These are phyloP conservation scores for Ascochyta koolunga DNA, from an alignment of 2,329 filamentous ascomycete genomes.

Conservation along the genomic window DNA sequence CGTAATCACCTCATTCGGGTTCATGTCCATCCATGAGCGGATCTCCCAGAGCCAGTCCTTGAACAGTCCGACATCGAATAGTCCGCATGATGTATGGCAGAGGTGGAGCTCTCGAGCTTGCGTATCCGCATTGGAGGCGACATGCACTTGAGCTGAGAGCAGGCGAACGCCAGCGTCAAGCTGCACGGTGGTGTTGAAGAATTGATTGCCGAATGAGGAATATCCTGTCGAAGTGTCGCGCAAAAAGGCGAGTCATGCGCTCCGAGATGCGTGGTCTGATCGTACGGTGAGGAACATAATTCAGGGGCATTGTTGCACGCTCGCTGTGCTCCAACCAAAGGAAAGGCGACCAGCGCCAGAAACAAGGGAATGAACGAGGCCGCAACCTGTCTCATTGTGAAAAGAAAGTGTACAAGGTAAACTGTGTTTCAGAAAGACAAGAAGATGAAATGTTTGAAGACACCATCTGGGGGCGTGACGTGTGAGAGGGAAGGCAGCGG, in stretches of 20 bases:
- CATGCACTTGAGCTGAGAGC: slow-evolving; percentile 72
- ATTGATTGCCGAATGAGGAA: slow-evolving; percentile 72
- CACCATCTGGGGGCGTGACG: neutral
- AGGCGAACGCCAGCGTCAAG: slow-evolving; percentile 74
- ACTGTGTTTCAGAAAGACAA: neutral
- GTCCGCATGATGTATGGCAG: slow-evolving; percentile 69
- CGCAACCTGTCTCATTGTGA: slow-evolving; percentile 6
- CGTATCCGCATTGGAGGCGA: slow-evolving; percentile 51
- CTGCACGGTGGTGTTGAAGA: slow-evolving; percentile 71
- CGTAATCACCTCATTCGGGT: slow-evolving; percentile 75
- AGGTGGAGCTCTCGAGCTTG: slow-evolving; percentile 59
- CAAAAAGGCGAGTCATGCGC: slow-evolving; percentile 76
- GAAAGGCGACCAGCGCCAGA: slow-evolving; percentile 17
- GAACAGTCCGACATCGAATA: slow-evolving; percentile 71
- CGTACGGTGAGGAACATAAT: slow-evolving; percentile 72
- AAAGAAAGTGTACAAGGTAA: neutral
- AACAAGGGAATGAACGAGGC: slow-evolving; percentile 7
- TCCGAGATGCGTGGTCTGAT: slow-evolving; percentile 75
- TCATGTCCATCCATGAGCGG: slow-evolving; percentile 68
- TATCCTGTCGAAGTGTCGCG: slow-evolving; percentile 65
- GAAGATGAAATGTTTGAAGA: neutral
- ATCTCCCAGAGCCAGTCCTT: slow-evolving; percentile 67
- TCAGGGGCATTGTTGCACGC: slow-evolving; percentile 80
- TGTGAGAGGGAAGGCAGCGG: slow-evolving; percentile 3
- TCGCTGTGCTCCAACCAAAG: slow-evolving; percentile 9